Evolutionary conservation across 345 rosid genomes (phyloP).

Genomic region (Melaleuca quinquenervia): DNA sequence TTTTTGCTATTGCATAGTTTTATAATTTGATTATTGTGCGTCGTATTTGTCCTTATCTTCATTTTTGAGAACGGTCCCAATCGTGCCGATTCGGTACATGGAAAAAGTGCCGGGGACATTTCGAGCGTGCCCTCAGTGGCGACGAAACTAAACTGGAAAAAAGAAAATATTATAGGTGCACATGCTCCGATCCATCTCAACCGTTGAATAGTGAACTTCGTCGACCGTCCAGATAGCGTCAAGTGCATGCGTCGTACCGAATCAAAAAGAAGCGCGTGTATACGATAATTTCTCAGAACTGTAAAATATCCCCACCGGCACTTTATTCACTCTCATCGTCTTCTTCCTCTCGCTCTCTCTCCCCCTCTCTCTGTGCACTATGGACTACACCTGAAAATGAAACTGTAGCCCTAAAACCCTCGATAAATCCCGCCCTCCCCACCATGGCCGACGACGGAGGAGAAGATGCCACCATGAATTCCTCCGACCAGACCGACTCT

Average conservation of each 20-base stretch:
- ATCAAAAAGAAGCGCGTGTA: not conserved
- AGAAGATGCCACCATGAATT: not conserved
- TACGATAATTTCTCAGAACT: not conserved
- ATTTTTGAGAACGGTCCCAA: not conserved
- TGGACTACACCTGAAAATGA: not conserved
- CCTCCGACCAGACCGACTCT: constrained; percentile 12
- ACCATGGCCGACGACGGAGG: not conserved
- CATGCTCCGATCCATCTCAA: not conserved
- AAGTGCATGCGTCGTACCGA: not conserved
- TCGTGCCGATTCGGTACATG: too few species aligned
- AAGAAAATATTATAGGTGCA: not conserved
- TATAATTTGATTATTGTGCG: not conserved
- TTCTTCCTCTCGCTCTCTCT: not conserved
- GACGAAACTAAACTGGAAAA: too few species aligned
- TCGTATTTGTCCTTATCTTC: not conserved
- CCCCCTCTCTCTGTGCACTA: not conserved
- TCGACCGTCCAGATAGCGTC: not conserved
- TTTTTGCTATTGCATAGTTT: not conserved
- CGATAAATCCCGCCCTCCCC: constrained; percentile 3
- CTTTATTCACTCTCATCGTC: not conserved
- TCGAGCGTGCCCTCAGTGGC: too few species aligned
- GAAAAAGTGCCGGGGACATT: too few species aligned
- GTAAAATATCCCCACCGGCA: not conserved
- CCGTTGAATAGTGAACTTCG: not conserved
- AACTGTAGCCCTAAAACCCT: not conserved